These are phyloP conservation scores for Inonotus hispidus DNA, from an alignment of 1,284 basidiomycete species.

Conservation along the genomic window DNA sequence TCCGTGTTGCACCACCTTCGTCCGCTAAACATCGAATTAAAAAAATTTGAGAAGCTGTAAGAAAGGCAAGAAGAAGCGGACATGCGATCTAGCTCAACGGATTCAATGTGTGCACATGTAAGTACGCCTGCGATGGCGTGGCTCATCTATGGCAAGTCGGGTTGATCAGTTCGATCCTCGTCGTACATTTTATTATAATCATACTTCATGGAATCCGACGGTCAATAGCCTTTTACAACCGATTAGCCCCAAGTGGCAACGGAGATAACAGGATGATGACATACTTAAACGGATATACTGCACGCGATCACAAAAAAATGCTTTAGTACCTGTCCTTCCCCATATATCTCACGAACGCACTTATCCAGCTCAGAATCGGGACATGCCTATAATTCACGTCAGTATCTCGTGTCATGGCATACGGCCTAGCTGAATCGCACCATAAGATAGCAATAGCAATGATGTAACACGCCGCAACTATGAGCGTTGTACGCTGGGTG, in stretches of 20 bases:
- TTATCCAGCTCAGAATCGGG: constrained; percentile 65
- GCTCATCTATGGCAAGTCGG: constrained; percentile 57
- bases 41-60: constrained; percentile 10
- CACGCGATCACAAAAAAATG: constrained; percentile 1
- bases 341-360: constrained; percentile 45
- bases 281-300: constrained; percentile 92
- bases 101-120: constrained; percentile 89
- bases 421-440: constrained; percentile 35
- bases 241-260: constrained; percentile 2
- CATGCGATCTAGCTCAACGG: constrained; percentile 79
- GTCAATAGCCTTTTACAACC: constrained; percentile 53
- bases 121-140: constrained; percentile 78
- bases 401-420: neutral
- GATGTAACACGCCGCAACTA: constrained; percentile 71
- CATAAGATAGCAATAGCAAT: constrained; percentile 70
- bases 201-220: constrained; percentile 87
- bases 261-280: constrained; percentile 25
- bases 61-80: constrained; percentile 18
- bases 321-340: constrained; percentile 4
- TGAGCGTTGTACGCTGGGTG: constrained; percentile 72
- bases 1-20: constrained; percentile 89
- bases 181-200: constrained; percentile 19
- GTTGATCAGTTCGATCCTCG: neutral
- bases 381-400: constrained; percentile 52
- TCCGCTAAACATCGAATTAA: constrained; percentile 50